phyloP scores from a whole-genome alignment of 225 moss, liverwort and hornwort species.

The Pleurozium schreberi region DNA sequence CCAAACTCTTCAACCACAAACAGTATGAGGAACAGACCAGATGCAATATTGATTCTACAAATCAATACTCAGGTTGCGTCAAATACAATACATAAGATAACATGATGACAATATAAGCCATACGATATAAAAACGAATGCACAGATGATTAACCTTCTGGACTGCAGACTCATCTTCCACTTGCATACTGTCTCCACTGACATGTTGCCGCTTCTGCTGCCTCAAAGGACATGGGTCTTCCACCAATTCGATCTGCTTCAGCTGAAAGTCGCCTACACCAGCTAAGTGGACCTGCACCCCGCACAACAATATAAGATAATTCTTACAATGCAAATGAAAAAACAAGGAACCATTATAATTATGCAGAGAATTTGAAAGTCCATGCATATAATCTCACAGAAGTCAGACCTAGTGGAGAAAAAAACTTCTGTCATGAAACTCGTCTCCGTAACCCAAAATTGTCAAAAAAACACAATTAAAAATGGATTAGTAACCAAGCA shows the following conservation, averaged over 20 bases:
- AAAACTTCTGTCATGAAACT: neutral
- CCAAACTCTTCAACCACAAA: neutral
- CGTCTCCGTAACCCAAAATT: neutral
- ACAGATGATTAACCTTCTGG: conserved; percentile 14
- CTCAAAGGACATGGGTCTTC: conserved; percentile 71
- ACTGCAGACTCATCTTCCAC: conserved; percentile 16
- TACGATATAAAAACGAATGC: neutral
- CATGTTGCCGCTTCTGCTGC: conserved; percentile 27
- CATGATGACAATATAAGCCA: neutral
- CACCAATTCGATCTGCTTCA: conserved; percentile 60
- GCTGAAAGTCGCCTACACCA: conserved; percentile 89
- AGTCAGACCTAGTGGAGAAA: neutral
- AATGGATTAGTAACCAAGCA: neutral
- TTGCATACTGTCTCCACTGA: conserved; percentile 24
- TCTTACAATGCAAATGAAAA: neutral
- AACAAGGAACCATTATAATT: neutral
- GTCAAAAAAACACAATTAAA: neutral
- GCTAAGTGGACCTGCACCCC: conserved; percentile 70
- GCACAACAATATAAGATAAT: neutral
- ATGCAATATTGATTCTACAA: neutral
- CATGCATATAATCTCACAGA: neutral
- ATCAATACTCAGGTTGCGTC: neutral
- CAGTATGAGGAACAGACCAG: neutral
- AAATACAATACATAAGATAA: neutral
- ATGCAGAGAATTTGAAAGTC: neutral